Percentiles rank a stretch among this genome's conserved stretches.
Evolutionary conservation across 441 rosid species (phyloP).

Genomic region (Aquilaria agallochum): DNA sequence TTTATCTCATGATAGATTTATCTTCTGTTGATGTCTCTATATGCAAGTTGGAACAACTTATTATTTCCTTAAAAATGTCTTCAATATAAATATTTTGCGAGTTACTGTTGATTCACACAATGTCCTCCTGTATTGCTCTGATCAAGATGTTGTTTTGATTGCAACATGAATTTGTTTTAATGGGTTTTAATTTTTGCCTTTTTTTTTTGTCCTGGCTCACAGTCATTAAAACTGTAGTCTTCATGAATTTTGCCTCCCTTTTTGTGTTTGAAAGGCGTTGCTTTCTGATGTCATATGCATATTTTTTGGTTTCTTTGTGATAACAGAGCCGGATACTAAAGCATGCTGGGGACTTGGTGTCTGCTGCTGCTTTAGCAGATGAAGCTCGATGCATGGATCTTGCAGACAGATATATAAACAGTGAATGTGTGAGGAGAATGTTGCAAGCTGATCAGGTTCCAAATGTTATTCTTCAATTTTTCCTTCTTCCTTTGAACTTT

Average conservation of each 20-base stretch:
- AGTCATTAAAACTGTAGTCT: no score
- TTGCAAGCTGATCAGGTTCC: slow-evolving; percentile 98
- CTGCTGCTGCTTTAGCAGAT: slow-evolving; percentile 97
- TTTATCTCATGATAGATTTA: not conserved
- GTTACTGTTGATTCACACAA: no score
- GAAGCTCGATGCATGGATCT: slow-evolving; percentile 99
- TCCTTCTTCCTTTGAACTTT: not conserved
- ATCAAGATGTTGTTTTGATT: no score
- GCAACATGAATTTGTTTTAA: not conserved
- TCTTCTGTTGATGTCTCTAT: not conserved
- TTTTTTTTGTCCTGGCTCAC: not conserved
- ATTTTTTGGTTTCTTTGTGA: slow-evolving; percentile 8
- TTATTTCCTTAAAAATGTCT: slow-evolving; percentile 4
- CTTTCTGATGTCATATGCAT: slow-evolving; percentile 1
- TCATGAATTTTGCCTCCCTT: not conserved
- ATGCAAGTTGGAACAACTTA: not conserved
- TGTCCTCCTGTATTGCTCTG: no score
- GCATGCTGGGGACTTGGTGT: slow-evolving; percentile 96
- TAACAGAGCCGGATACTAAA: slow-evolving; percentile 95
- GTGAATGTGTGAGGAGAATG: slow-evolving; percentile 99
- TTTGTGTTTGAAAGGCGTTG: not conserved
- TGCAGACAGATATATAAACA: slow-evolving; percentile 93
- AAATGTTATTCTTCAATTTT: slow-evolving; percentile 16
- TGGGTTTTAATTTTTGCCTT: not conserved
- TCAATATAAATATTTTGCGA: no score